phyloP scores from a whole-genome alignment of 2,329 filamentous ascomycete species.

The Didymella pomorum region DNA sequence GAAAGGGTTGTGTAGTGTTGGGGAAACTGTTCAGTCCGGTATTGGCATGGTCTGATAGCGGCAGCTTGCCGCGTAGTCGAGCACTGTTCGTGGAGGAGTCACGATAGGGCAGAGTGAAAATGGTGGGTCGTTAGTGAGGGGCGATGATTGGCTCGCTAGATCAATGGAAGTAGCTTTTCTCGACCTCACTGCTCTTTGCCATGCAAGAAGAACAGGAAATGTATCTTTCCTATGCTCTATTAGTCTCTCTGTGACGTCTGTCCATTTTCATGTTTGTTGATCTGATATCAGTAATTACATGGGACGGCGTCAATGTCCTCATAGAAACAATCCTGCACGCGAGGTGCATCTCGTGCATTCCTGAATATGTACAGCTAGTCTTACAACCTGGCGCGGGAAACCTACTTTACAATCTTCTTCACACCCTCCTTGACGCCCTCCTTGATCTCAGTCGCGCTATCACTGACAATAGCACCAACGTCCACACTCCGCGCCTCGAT shows the following conservation, averaged over 20 bases:
- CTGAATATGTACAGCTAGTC: background rate
- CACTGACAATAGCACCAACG: constrained; percentile 34
- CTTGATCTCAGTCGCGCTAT: constrained; percentile 44
- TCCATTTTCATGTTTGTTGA: no score
- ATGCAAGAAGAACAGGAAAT: background rate
- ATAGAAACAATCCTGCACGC: no score
- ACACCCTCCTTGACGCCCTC: constrained; percentile 35
- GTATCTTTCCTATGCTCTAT: no score
- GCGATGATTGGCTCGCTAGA: constrained; percentile 17
- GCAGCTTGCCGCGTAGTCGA: constrained; percentile 1
- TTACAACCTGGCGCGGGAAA: background rate
- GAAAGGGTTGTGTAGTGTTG: background rate
- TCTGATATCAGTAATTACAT: no score
- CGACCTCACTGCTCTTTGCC: constrained; percentile 1
- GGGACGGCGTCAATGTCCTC: no score
- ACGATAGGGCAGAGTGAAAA: constrained; percentile 12
- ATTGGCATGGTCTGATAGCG: constrained; percentile 27
- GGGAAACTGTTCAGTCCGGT: constrained; percentile 28
- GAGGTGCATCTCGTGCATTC: no score
- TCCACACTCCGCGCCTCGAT: constrained; percentile 33
- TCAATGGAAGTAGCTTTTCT: background rate
- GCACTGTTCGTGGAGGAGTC: constrained; percentile 5
- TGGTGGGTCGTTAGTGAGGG: constrained; percentile 8
- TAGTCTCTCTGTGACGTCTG: no score
- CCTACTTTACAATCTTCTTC: constrained; percentile 31